Conservation (phyloP, 768 basidiomycete genomes). For the Amanita jacksonii region DNA sequence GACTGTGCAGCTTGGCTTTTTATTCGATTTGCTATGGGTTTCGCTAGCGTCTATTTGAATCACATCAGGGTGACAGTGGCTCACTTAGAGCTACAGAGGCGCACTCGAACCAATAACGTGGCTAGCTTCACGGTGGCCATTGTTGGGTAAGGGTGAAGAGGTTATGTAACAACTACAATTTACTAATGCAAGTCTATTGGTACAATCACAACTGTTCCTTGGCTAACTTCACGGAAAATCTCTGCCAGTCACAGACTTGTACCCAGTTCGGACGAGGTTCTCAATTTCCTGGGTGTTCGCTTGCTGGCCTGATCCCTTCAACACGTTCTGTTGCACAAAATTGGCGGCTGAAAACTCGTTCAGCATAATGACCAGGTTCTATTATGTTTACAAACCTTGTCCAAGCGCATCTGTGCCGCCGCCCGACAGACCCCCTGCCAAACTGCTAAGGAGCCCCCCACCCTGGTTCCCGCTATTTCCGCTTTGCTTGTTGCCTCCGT, state of each 20-base stretch:
- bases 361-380: background rate
- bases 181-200: too few relatives aligned
- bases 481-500: background rate
- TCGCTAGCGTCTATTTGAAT: constrained; percentile 60
- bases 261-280: constrained; percentile 26
- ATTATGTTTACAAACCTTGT: constrained; percentile 18
- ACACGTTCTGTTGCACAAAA: constrained; percentile 28
- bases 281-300: constrained; percentile 33
- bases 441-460: background rate
- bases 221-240: constrained; percentile 25
- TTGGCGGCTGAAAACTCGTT: constrained; percentile 23
- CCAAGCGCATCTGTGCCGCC: constrained; percentile 17
- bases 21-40: constrained; percentile 63
- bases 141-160: too few relatives aligned
- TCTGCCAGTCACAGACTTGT: constrained; percentile 26
- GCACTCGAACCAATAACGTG: constrained; percentile 62
- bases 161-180: too few relatives aligned
- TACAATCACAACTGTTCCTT: too few relatives aligned
- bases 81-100: background rate
- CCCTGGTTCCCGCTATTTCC: background rate
- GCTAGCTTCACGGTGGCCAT: constrained; percentile 75
- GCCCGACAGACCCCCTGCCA: background rate
- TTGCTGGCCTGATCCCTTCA: constrained; percentile 29
- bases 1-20: constrained; percentile 69
- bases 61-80: constrained; percentile 1